These are phyloP conservation scores for Trichomonascaceae sp. DNA, from an alignment of 1,139 yeast species.

Conservation along the genomic window DNA sequence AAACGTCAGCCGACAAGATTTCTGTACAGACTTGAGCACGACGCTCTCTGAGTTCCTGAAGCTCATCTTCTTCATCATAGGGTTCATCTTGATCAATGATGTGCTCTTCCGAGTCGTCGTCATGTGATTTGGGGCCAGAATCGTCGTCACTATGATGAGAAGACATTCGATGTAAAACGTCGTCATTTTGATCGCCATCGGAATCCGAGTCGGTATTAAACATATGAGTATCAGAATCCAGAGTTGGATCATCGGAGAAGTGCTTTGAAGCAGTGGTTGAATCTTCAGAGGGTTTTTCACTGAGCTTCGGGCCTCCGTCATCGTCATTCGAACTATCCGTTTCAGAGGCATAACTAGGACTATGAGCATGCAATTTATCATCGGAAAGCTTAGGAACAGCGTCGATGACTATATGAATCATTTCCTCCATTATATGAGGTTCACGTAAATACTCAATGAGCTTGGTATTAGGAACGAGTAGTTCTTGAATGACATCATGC, in stretches of 20 bases:
- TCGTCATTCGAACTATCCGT: not conserved
- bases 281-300: conserved; percentile 7
- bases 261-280: not conserved
- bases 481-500: conserved; percentile 77
- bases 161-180: conserved; percentile 6
- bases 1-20: conserved; percentile 83
- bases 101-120: conserved; percentile 34
- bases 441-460: conserved; percentile 76
- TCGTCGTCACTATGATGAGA: conserved; percentile 18
- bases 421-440: conserved; percentile 56
- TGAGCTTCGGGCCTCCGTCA: conserved; percentile 11
- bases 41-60: conserved; percentile 41
- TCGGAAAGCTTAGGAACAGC: not conserved
- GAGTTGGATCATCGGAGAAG: not conserved
- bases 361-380: not conserved
- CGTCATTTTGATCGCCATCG: conserved; percentile 20
- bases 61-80: conserved; percentile 20
- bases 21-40: conserved; percentile 89
- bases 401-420: conserved; percentile 53
- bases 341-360: not conserved
- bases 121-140: conserved; percentile 25
- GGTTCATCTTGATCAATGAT: conserved; percentile 37
- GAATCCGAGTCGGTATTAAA: conserved; percentile 11
- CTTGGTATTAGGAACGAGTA: conserved; percentile 74
- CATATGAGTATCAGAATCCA: conserved; percentile 6